Percentiles rank a stretch among this genome's conserved stretches.
These are phyloP conservation scores for Solanum ossicruentum DNA, from an alignment of 257 asterid species.

Conservation along the genomic window DNA sequence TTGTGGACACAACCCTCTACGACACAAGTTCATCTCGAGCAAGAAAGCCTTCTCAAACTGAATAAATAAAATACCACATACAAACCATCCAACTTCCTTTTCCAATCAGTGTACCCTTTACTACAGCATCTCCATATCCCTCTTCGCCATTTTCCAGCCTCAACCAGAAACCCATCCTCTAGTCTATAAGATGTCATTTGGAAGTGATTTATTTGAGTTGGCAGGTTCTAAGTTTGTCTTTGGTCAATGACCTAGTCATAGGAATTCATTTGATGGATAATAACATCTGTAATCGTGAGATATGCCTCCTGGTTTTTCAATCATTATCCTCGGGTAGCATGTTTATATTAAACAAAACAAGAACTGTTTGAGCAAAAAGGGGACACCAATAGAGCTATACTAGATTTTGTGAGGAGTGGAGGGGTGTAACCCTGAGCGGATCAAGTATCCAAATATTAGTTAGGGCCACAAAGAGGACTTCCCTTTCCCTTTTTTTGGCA, in stretches of 20 bases:
- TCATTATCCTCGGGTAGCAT: neutral
- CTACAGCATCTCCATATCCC: neutral
- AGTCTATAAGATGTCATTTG: neutral
- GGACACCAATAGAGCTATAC: neutral
- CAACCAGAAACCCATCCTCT: neutral
- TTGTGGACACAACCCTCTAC: neutral
- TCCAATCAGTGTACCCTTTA: neutral
- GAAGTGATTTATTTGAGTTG: neutral
- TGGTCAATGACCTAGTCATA: neutral
- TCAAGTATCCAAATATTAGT: neutral
- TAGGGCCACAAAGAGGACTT: neutral
- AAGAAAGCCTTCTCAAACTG: neutral
- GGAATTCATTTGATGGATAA: neutral
- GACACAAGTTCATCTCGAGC: neutral
- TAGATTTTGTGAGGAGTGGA: neutral
- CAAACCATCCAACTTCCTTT: neutral
- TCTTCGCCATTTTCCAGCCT: neutral
- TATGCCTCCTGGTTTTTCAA: neutral
- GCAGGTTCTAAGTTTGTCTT: neutral
- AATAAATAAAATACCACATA: neutral
- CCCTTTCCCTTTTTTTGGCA: neutral
- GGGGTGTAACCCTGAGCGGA: neutral
- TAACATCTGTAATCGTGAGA: neutral
- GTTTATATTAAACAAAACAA: neutral
- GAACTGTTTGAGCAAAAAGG: neutral